Percentiles rank a stretch among this genome's conserved stretches.
These are phyloP conservation scores for Aspergillus cavernicola DNA, from an alignment of 495 filamentous ascomycete genomes.

Conservation along the genomic window DNA sequence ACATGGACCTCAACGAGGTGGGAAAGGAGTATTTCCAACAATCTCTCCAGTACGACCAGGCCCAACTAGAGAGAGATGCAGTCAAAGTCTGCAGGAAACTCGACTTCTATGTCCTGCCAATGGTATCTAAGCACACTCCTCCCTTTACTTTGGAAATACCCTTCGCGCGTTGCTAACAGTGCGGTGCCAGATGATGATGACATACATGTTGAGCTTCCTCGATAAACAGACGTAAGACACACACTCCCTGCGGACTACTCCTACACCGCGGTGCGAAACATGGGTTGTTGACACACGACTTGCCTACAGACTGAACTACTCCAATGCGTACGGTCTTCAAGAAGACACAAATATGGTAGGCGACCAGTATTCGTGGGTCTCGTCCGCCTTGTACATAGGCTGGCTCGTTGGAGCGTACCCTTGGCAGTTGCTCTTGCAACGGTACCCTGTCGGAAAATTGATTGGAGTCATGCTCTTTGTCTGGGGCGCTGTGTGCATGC, in stretches of 20 bases:
- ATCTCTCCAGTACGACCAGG: conserved; percentile 1
- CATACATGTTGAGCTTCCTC: conserved; percentile 16
- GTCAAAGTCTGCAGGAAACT: conserved; percentile 19
- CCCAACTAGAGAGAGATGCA: conserved; percentile 4
- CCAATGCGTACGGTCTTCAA: conserved; percentile 25
- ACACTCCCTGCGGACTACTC: background rate
- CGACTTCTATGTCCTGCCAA: conserved; percentile 14
- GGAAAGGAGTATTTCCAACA: conserved; percentile 3
- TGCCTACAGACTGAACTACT: conserved; percentile 4
- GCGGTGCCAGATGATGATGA: conserved; percentile 9
- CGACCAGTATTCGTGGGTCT: conserved; percentile 31
- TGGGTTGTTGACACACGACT: background rate
- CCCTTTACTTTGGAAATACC: no score
- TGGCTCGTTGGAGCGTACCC: conserved; percentile 31
- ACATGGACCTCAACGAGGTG: background rate
- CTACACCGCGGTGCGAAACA: background rate
- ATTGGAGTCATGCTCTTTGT: conserved; percentile 28
- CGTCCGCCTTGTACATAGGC: conserved; percentile 29
- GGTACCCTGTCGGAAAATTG: conserved; percentile 27
- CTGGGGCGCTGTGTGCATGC: conserved; percentile 31
- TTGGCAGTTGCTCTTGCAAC: conserved; percentile 30
- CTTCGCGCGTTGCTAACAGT: no score
- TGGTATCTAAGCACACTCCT: no score
- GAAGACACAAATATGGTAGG: conserved; percentile 27
- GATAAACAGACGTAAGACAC: conserved; percentile 12